Evolutionary conservation across 2,329 filamentous ascomycete species (phyloP), one percentile per base, ranked within the genome.

Genomic region (Neocatenulostroma microsporum): DNA sequence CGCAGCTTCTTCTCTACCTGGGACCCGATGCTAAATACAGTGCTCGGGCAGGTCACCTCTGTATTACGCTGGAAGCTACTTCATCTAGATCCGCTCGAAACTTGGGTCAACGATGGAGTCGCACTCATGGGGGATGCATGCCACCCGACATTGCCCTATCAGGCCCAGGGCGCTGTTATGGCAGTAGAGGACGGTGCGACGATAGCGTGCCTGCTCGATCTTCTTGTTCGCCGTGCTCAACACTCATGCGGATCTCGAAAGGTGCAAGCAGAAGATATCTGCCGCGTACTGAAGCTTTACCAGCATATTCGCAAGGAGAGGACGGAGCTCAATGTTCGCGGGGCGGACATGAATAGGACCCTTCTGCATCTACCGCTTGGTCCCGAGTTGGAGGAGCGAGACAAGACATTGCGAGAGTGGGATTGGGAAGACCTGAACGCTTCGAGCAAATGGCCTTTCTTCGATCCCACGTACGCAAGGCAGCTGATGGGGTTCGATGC

Each of bases 401-500:
- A n/a, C n/a, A n/a, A n/a, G n/a, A n/a, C n/a, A n/a, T n/a, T n/a
- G n/a, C n/a, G n/a, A n/a, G n/a, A n/a, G n/a, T 24, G 23, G 12
- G 33, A 35, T 28, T 35, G 33, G 33, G 11, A 7, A 13, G 33
- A 35, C 23, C 20, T 26, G 2, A 24, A 6, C 8, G 15, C 4
- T 24, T 14, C 15, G 24, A 26, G 21, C n/a, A 7, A 17, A 11
- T 35, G 33, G 33, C 4, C 10, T 15, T 35, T 27, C 15, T 24
- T 24, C 9, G 33, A 35, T 21, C 5, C 15, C 10, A n/a, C 21
- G 13, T 27, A 18, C 13, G 6, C 23, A n/a, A 9, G 10, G 10
- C 10, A 28, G 7, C 12, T 35, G 33, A 17, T 26, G 21, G 33
- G 33, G 5, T 35, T 28, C 15, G 33, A 35, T 28, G 33, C 33